phyloP scores from a whole-genome alignment of 208 protist genomes.

The Wallacemonas sp. region DNA sequence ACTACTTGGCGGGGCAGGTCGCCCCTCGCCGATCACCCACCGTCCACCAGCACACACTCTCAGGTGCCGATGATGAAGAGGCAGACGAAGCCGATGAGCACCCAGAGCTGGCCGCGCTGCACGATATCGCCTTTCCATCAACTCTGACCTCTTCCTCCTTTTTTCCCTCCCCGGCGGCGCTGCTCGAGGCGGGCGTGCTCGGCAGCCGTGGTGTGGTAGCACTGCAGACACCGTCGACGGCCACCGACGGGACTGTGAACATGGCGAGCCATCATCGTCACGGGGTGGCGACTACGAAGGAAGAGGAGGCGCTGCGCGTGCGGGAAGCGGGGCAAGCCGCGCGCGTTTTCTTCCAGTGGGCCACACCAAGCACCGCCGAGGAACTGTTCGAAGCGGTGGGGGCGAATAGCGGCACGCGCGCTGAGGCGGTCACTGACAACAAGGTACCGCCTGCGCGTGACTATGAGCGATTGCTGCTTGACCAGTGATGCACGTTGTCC shows the following conservation, averaged over 20 bases:
- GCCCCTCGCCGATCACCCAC: not conserved
- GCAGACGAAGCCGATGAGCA: no score
- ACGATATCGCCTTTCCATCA: not conserved
- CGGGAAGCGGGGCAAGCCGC: not conserved
- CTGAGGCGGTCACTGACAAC: slow-evolving; percentile 11
- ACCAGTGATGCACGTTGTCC: slow-evolving; percentile 1
- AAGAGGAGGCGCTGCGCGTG: not conserved
- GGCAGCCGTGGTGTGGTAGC: not conserved
- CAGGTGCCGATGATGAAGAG: slow-evolving; percentile 1
- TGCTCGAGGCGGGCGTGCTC: not conserved
- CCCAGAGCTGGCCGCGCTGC: not conserved
- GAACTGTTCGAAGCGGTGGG: slow-evolving; percentile 61
- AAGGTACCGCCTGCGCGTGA: slow-evolving; percentile 71
- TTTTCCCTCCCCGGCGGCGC: not conserved
- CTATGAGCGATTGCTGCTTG: slow-evolving; percentile 64
- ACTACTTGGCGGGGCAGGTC: slow-evolving; percentile 31
- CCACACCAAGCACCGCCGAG: slow-evolving; percentile 31
- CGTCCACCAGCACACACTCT: no score
- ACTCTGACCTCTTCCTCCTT: not conserved
- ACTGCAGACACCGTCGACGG: no score
- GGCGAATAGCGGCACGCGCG: slow-evolving; percentile 1
- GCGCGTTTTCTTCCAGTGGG: slow-evolving; percentile 27
- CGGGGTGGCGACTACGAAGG: no score
- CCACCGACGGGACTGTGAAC: no score
- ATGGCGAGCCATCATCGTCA: no score